Evolutionary conservation across 176 grass and related monocot genomes (phyloP), one percentile per base, ranked within the genome.

Genomic region (Metroxylon sagu): DNA sequence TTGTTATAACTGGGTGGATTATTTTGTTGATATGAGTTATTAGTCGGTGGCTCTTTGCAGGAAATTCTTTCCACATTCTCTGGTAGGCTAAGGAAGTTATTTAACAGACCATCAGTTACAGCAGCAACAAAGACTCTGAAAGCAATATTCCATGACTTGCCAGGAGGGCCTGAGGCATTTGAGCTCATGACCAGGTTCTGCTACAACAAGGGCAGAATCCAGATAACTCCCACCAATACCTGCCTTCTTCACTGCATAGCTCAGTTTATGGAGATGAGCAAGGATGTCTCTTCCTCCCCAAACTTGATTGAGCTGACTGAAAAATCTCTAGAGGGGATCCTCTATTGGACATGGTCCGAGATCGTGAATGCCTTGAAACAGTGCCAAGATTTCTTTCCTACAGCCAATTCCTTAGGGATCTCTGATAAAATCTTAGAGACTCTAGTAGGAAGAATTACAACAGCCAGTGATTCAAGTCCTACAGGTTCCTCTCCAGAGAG

Each of bases 401-500:
- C 74, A 1, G 57, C 76, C 2, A 71, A 74, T 3, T 57, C 79
- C 54, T 82, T 63, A 4, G 88, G 79, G 19, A 60, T 78, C 52
- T 73, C 93, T 55, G 88, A 83, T 61, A 65, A 43, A 29, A 71
- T 88, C 53, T 16, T 80, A 28, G 68, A 74, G 5, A 77, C 82
- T 26, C 55, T 89, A 49, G 65, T 75, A 56, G 80, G 72, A 6
- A 89, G 84, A 67, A 66, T 93, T 51, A 71, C 81, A n/a, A 65
- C 80, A 67, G 53, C 79, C 0, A 76, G 56, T 8, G 94, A 89
- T 17, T 60, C 85, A 26, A 98, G 84, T 17, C 78, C 87, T 14
- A 58, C 77, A 26, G 81, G 75, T 49, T 86, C 87, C 56, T 98
- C 94, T n/a, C 88, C 94, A 6, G 94, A 98, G 67, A 93, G 88